Evolutionary conservation across 78 protist species (phyloP).

Genomic region (Cavenderia fasciculata): DNA sequence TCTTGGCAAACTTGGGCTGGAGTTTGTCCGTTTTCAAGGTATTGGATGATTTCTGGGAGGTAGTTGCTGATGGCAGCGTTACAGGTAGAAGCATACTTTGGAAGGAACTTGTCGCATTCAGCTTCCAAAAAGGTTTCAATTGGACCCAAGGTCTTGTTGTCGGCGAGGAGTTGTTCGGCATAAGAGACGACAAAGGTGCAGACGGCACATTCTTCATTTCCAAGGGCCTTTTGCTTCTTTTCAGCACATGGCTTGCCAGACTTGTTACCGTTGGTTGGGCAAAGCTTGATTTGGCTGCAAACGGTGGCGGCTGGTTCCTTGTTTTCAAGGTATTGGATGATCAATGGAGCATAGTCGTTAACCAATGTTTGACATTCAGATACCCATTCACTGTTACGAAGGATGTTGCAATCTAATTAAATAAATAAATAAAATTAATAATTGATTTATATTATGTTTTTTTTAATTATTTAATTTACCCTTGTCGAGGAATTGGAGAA

Average conservation of each 20-base stretch:
- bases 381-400: background rate
- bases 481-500: background rate
- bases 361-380: background rate
- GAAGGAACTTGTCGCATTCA: background rate
- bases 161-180: background rate
- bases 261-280: background rate
- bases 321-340: background rate
- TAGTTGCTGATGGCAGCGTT: background rate
- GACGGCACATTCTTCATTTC: background rate
- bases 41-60: slow-evolving; percentile 22
- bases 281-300: background rate
- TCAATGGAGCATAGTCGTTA: background rate
- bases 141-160: slow-evolving; percentile 3
- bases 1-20: background rate
- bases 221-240: no score
- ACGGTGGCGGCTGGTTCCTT: background rate
- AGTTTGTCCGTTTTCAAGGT: background rate
- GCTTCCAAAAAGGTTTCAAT: background rate
- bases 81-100: background rate
- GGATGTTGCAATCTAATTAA: slow-evolving; percentile 2
- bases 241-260: no score
- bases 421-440: no score
- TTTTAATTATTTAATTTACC: no score
- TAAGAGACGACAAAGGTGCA: background rate
- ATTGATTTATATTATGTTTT: no score